phyloP scores from a whole-genome alignment of 208 protist species.

The Leishmania mexicana region DNA sequence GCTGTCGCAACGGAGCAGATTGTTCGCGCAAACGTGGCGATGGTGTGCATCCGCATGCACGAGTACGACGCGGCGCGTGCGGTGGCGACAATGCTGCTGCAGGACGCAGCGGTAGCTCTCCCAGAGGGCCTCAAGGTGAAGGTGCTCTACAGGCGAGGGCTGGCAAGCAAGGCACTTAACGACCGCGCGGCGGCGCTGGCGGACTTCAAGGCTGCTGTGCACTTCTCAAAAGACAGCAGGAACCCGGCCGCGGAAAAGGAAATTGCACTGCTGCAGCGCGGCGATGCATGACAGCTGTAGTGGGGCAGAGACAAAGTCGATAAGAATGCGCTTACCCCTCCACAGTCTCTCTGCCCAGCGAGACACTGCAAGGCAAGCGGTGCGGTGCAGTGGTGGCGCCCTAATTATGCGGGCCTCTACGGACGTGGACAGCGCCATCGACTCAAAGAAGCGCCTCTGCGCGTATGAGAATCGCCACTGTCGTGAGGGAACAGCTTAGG shows the following conservation, averaged over 20 bases:
- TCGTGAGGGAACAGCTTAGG: too few species aligned
- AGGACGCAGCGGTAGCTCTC: constrained; percentile 46
- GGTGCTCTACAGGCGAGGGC: constrained; percentile 75
- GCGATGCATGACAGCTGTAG: background rate
- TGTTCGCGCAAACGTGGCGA: constrained; percentile 71
- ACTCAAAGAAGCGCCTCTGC: background rate
- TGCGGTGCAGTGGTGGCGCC: background rate
- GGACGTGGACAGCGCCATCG: background rate
- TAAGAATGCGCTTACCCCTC: background rate
- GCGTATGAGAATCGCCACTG: background rate
- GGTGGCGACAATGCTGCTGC: constrained; percentile 77
- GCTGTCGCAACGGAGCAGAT: constrained; percentile 55
- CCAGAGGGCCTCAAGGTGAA: constrained; percentile 67
- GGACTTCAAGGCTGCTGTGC: constrained; percentile 72
- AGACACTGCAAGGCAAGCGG: background rate
- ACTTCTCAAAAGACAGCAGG: constrained; percentile 55
- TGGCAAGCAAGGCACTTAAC: constrained; percentile 62
- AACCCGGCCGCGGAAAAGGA: constrained; percentile 56
- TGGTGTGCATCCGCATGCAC: constrained; percentile 69
- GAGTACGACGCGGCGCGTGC: constrained; percentile 69
- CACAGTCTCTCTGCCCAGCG: background rate
- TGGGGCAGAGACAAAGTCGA: background rate
- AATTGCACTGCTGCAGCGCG: constrained; percentile 39
- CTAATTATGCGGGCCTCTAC: background rate
- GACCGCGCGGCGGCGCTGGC: constrained; percentile 61